Base-by-base conservation (phyloP, 805 yeast genomes). In the Candida palmyrensis region DNA sequence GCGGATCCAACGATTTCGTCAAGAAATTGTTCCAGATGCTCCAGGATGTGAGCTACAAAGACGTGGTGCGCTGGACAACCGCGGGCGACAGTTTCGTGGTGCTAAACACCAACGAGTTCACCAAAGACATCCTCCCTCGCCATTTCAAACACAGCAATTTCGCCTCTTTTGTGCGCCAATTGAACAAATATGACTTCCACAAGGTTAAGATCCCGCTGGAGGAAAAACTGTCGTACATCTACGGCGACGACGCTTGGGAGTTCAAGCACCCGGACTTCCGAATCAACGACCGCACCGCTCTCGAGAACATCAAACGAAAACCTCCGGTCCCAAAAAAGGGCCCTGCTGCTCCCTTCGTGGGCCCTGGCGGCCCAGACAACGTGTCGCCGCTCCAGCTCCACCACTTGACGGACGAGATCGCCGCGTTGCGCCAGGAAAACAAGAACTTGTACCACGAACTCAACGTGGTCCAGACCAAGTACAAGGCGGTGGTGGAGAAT, bases 121-220 rank as follows among this genome's bases (percentile, higher is more conserved):
- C 97, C 22, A 82, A 82, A 43, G 82, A 81, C 32, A 83, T 92
- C 10, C 71, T 92, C 31, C 97, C 99, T 4, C 79, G 80, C 50
- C 92, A 87, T 62, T 92, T 89, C 69, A 92, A 92, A 57, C 98
- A 92, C 60, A 82, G 85, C 40, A 90, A 92, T 55, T 89, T 92
- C 61, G 94, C 97, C 14, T 80, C 92, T 20, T 92, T 92, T 69
- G 97, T 92, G 11, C 77, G 98, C 29, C 98, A 92, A 55, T 68
- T 92, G 48, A 92, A 92, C 69, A 92, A 92, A 59, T 92, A 92
- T 53, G 98, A 90, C 59, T 92, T 92, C 66, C 98, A 92, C 67
- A 92, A 92, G 62, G 95, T 92, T 28, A 85, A 90, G 53, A 68
- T 77, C 29, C 66, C 83, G 25, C 74, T 68, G 37, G 88, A 79